These are phyloP conservation scores for Blastocystis sp. DNA, from an alignment of 352 stramenopile species.

Conservation along the genomic window DNA sequence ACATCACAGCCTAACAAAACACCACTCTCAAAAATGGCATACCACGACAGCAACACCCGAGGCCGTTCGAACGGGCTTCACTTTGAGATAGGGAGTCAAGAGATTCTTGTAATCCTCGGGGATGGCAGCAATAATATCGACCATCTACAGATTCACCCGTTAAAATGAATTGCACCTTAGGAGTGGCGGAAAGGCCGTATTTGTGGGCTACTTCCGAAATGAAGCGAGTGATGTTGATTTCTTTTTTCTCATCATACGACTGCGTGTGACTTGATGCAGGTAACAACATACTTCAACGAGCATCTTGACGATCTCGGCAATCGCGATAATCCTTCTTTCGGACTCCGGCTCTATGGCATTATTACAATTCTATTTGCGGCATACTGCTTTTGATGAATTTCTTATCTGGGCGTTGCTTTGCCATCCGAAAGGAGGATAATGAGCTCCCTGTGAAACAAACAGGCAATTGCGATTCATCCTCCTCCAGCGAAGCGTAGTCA, in stretches of 20 bases:
- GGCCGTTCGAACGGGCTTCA: constrained; percentile 89
- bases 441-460: neutral
- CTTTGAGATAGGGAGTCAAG: constrained; percentile 86
- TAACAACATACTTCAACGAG: constrained; percentile 29
- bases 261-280: neutral
- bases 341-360: constrained; percentile 43
- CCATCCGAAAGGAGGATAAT: neutral
- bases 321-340: constrained; percentile 49
- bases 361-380: neutral
- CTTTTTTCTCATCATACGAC: constrained; percentile 67
- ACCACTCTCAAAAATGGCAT: neutral
- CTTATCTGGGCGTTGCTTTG: constrained; percentile 25
- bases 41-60: constrained; percentile 88
- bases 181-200: constrained; percentile 63
- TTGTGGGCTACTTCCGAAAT: constrained; percentile 64
- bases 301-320: constrained; percentile 65
- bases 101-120: constrained; percentile 85
- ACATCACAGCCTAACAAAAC: constrained; percentile 84
- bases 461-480: neutral
- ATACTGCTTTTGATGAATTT: constrained; percentile 39
- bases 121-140: constrained; percentile 90
- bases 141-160: constrained; percentile 75
- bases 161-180: constrained; percentile 27
- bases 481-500: neutral
- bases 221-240: constrained; percentile 68